phyloP scores from a whole-genome alignment of 2,329 filamentous ascomycete species.

The Dactylellina sp. region DNA sequence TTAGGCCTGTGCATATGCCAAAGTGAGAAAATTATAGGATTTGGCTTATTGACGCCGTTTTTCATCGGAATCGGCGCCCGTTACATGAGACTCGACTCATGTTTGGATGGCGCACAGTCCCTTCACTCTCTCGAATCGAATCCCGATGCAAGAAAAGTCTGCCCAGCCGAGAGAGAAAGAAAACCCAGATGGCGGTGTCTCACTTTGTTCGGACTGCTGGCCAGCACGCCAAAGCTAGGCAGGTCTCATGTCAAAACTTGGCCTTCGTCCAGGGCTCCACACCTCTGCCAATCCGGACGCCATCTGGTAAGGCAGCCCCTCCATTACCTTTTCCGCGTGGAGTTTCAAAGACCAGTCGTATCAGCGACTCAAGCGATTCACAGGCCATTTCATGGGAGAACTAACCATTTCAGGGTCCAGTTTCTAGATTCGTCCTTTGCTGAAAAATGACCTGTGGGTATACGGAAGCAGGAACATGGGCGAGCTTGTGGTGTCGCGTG shows the following conservation, averaged over 20 bases:
- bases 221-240: conserved; percentile 20
- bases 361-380: conserved; percentile 13
- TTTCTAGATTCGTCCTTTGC: conserved; percentile 36
- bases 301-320: conserved; percentile 46
- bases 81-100: conserved; percentile 1
- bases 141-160: conserved; percentile 11
- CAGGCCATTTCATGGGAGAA: conserved; percentile 11
- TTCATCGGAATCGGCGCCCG: conserved; percentile 1
- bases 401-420: conserved; percentile 15
- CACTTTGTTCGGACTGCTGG: background rate
- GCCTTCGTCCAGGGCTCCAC: conserved; percentile 22
- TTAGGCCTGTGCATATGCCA: background rate
- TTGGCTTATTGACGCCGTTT: background rate
- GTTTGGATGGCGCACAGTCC: background rate
- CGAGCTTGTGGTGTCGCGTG: conserved; percentile 21
- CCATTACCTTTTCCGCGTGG: conserved; percentile 18
- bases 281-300: conserved; percentile 38
- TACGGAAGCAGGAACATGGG: background rate
- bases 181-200: conserved; percentile 14
- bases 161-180: conserved; percentile 3
- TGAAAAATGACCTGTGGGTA: conserved; percentile 8
- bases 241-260: conserved; percentile 49
- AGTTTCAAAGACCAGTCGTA: conserved; percentile 11
- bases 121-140: no score
- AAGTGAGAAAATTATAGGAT: background rate